A percentile compares a stretch with the other conserved stretches of the same genome.
Evolutionary conservation across 441 rosid species (phyloP).

Genomic region (Croton setiger): DNA sequence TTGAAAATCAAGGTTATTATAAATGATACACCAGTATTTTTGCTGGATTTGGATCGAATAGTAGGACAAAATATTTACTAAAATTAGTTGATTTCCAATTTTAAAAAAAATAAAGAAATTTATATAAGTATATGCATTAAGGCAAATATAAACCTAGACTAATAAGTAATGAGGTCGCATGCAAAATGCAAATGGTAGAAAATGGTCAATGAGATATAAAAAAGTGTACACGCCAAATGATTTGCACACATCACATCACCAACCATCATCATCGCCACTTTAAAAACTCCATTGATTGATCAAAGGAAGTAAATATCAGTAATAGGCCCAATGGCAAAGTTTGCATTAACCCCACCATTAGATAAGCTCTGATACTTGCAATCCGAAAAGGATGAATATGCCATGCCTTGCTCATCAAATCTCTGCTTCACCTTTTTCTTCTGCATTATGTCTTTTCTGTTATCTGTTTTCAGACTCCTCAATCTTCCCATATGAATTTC

Average conservation of each 20-base stretch:
- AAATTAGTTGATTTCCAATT: too few relatives aligned
- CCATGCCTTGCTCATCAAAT: neutral
- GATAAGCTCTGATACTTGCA: neutral
- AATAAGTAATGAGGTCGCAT: too few relatives aligned
- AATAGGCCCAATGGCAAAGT: constrained; percentile 20
- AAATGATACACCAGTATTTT: too few relatives aligned
- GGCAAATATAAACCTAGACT: too few relatives aligned
- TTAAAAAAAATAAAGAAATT: too few relatives aligned
- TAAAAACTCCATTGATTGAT: constrained; percentile 6
- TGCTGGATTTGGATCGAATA: too few relatives aligned
- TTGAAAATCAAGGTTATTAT: too few relatives aligned
- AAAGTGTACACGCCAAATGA: constrained; percentile 32
- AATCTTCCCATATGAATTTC: neutral
- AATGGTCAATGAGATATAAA: too few relatives aligned
- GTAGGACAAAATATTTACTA: too few relatives aligned
- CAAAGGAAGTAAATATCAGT: neutral
- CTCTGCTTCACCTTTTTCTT: neutral
- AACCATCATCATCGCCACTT: constrained; percentile 14
- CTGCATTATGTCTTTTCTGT: neutral
- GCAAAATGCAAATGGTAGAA: too few relatives aligned
- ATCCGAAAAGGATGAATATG: neutral
- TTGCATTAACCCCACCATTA: constrained; percentile 13
- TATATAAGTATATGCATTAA: too few relatives aligned
- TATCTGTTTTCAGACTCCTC: neutral
- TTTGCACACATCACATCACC: constrained; percentile 23